These are phyloP conservation scores for Apium graveolens DNA, from an alignment of 129 eudicot species.

Conservation along the genomic window DNA sequence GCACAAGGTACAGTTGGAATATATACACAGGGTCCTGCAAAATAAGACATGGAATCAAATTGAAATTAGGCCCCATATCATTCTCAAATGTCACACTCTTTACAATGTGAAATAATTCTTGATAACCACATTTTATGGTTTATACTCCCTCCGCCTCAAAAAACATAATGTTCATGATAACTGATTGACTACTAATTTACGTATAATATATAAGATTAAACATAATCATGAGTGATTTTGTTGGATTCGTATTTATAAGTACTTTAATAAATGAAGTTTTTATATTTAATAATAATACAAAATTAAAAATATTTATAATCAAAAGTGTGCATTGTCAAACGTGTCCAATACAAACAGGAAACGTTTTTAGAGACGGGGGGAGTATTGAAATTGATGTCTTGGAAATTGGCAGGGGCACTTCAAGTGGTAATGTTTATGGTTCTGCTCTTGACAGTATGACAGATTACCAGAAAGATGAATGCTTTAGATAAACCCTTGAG, in stretches of 20 bases:
- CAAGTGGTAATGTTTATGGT: slow-evolving; percentile 25
- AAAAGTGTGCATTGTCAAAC: too few species aligned
- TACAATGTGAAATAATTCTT: slow-evolving; percentile 1
- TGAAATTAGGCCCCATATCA: background rate
- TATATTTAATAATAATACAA: too few species aligned
- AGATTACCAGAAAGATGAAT: background rate
- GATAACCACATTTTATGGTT: slow-evolving; percentile 12
- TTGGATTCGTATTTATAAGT: too few species aligned
- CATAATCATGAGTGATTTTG: too few species aligned
- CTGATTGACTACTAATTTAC: too few species aligned
- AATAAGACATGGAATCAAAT: background rate
- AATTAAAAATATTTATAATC: too few species aligned
- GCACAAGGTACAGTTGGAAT: slow-evolving; percentile 5
- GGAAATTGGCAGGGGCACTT: slow-evolving; percentile 18
- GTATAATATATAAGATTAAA: too few species aligned
- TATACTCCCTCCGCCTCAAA: too few species aligned
- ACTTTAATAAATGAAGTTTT: too few species aligned
- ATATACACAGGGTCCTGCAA: background rate
- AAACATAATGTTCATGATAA: too few species aligned
- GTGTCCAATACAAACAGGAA: too few species aligned
- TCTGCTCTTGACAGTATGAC: slow-evolving; percentile 13
- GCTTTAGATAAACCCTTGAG: background rate
- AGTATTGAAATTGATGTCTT: slow-evolving; percentile 25
- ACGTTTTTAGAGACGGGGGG: too few species aligned
- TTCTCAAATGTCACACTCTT: slow-evolving; percentile 11